These are phyloP conservation scores for Luffa acutangula DNA, from an alignment of 306 rosid species.

Conservation along the genomic window DNA sequence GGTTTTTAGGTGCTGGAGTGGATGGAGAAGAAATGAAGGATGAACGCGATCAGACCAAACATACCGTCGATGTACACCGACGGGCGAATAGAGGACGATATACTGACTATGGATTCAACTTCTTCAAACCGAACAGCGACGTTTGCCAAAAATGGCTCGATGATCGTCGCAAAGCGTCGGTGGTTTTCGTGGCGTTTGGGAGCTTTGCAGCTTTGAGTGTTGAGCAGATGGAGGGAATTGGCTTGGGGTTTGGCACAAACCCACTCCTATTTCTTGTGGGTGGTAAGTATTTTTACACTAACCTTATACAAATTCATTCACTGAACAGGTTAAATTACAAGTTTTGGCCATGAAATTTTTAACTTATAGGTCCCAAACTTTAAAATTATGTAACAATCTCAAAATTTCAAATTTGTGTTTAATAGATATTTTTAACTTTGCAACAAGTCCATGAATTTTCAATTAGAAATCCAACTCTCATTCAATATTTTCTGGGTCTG, in stretches of 20 bases:
- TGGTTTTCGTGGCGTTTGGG: slow-evolving; percentile 18
- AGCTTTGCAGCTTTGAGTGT: slow-evolving; percentile 6
- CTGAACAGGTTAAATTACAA: not conserved
- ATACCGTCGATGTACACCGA: slow-evolving; percentile 20
- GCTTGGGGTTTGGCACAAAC: slow-evolving; percentile 10
- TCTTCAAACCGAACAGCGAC: not conserved
- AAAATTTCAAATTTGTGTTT: too few species aligned
- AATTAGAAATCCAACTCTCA: too few species aligned
- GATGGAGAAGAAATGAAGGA: slow-evolving; percentile 3
- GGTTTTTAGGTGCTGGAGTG: not conserved
- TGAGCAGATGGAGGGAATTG: slow-evolving; percentile 16
- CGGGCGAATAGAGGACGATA: not conserved
- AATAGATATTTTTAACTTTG: too few species aligned
- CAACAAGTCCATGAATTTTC: too few species aligned
- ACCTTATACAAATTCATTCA: not conserved
- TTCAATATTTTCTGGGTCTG: too few species aligned
- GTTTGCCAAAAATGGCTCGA: slow-evolving; percentile 14
- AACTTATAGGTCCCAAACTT: too few species aligned
- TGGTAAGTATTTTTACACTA: not conserved
- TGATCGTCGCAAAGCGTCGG: not conserved
- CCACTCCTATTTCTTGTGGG: slow-evolving; percentile 16
- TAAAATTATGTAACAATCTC: too few species aligned
- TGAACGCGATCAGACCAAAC: slow-evolving; percentile 16
- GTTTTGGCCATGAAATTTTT: too few species aligned
- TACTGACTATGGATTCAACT: not conserved